phyloP scores from a whole-genome alignment of 192 early-diverging fungal species.

The Funneliformis geosporum region DNA sequence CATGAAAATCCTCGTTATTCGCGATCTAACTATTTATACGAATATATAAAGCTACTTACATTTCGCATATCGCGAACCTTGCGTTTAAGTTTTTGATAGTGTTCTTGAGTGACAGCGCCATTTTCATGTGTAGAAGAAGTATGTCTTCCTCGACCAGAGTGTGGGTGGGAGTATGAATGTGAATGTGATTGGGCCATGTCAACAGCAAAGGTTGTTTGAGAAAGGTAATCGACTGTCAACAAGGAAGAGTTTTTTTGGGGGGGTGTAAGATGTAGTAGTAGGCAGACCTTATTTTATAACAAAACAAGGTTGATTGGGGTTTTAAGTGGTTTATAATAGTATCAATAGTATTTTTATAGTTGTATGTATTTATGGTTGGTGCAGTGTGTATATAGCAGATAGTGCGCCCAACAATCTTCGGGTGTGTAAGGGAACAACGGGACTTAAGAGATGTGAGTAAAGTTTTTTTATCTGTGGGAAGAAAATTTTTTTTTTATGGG shows the following conservation, averaged over 20 bases:
- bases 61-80: slow-evolving; percentile 13
- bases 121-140: slow-evolving; percentile 4
- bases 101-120: slow-evolving; percentile 17
- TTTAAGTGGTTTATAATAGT: background rate
- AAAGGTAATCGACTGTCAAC: background rate
- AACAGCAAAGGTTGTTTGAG: background rate
- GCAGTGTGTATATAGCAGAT: background rate
- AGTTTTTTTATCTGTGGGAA: slow-evolving; percentile 13
- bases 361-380: slow-evolving; percentile 1
- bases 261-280: background rate
- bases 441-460: background rate
- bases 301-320: background rate
- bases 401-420: slow-evolving; percentile 13
- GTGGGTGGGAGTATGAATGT: background rate
- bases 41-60: slow-evolving; percentile 7
- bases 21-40: background rate
- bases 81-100: slow-evolving; percentile 27
- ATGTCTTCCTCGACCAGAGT: slow-evolving; percentile 19
- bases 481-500: slow-evolving; percentile 4
- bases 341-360: slow-evolving; percentile 6
- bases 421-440: slow-evolving; percentile 17
- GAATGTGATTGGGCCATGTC: slow-evolving; percentile 27
- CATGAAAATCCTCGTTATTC: background rate
- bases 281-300: background rate
- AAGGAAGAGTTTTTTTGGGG: background rate